Percentiles rank a stretch among this genome's conserved stretches.
These are phyloP conservation scores for Lichtheimia hyalospora DNA, from an alignment of 371 early-diverging fungal genomes.

Conservation along the genomic window DNA sequence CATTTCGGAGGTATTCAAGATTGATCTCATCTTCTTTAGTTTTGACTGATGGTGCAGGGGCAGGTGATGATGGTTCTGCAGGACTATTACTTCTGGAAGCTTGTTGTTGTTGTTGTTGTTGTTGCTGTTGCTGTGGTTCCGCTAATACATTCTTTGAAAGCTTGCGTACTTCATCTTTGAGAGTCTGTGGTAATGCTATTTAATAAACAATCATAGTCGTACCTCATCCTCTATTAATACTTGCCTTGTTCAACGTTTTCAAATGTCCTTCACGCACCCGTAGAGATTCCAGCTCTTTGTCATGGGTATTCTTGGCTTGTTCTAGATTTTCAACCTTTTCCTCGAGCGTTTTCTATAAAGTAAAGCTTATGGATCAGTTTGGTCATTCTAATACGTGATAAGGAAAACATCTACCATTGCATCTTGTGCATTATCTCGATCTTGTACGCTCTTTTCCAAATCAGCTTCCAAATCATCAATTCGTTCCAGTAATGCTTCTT, in stretches of 20 bases:
- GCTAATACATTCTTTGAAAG: slow-evolving; percentile 29
- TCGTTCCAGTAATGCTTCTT: slow-evolving; percentile 25
- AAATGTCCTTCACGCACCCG: slow-evolving; percentile 63
- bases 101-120: background rate
- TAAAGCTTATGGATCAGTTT: background rate
- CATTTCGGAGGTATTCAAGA: slow-evolving; percentile 84
- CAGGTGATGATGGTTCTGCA: slow-evolving; percentile 21
- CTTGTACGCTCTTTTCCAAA: slow-evolving; percentile 19
- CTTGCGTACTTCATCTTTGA: slow-evolving; percentile 70
- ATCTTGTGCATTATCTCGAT: slow-evolving; percentile 1
- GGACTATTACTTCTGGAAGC: slow-evolving; percentile 4
- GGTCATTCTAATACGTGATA: background rate
- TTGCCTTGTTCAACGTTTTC: slow-evolving; percentile 65
- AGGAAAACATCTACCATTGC: slow-evolving; percentile 1
- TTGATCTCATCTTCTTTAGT: slow-evolving; percentile 60
- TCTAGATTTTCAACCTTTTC: slow-evolving; percentile 13
- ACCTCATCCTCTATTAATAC: no score
- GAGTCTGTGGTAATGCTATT: slow-evolving; percentile 32
- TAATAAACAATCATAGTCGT: no score
- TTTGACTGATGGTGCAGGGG: slow-evolving; percentile 8
- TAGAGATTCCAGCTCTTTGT: slow-evolving; percentile 53
- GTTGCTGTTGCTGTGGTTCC: no score
- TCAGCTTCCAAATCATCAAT: slow-evolving; percentile 36
- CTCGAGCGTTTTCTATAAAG: slow-evolving; percentile 13
- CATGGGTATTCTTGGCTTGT: slow-evolving; percentile 25